phyloP scores from a whole-genome alignment of 1,284 basidiomycete species.

The Ustilago cynodontis region DNA sequence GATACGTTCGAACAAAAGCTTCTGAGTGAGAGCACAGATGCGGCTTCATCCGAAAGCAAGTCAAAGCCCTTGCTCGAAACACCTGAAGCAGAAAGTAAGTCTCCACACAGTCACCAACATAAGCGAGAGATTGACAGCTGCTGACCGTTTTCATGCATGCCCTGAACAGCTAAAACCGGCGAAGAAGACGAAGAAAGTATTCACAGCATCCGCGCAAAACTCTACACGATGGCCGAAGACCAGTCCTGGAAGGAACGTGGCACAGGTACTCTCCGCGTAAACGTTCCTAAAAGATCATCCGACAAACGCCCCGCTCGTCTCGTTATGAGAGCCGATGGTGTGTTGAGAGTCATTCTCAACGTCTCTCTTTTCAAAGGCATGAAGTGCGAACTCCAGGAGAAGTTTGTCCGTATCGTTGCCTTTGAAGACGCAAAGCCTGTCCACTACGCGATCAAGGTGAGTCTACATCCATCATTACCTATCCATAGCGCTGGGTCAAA shows the following conservation, averaged over 20 bases:
- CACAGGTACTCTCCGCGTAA: conserved; percentile 83
- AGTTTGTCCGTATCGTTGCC: conserved; percentile 65
- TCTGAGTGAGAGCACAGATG: conserved; percentile 25
- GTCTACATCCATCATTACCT: neutral
- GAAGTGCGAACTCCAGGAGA: conserved; percentile 79
- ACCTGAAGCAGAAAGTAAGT: conserved; percentile 48
- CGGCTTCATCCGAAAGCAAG: conserved; percentile 20
- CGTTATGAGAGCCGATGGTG: conserved; percentile 95
- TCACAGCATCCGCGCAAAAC: conserved; percentile 85
- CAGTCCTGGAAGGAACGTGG: conserved; percentile 89
- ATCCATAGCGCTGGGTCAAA: neutral
- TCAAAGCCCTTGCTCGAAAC: conserved; percentile 35
- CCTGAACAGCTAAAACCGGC: conserved; percentile 80
- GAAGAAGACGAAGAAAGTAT: conserved; percentile 91
- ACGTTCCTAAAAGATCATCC: conserved; percentile 75
- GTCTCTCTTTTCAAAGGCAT: conserved; percentile 87
- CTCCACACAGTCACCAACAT: neutral
- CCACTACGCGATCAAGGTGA: conserved; percentile 65
- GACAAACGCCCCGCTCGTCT: conserved; percentile 79
- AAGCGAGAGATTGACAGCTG: neutral
- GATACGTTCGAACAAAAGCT: conserved; percentile 37
- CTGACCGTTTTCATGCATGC: neutral
- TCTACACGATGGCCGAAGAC: conserved; percentile 77
- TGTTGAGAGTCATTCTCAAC: conserved; percentile 86
- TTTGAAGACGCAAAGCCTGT: conserved; percentile 62